Conservation (phyloP, 2,329 filamentous ascomycete species). For the Aureobasidium sp. region DNA sequence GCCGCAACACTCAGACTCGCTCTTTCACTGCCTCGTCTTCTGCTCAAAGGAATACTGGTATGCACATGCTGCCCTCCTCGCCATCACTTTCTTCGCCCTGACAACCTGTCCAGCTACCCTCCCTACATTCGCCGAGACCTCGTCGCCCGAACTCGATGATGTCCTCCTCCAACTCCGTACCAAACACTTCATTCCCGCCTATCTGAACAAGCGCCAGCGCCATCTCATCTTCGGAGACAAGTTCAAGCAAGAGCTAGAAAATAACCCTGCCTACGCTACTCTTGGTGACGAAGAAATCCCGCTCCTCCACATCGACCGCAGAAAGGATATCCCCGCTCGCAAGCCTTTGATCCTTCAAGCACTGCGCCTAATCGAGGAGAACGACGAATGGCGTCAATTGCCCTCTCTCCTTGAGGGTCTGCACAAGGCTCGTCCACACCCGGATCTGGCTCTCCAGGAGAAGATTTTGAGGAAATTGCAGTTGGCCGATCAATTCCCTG, state of each 20-base stretch:
- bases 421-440: slow-evolving; percentile 17
- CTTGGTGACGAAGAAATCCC: slow-evolving; percentile 32
- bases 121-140: slow-evolving; percentile 33
- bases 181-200: slow-evolving; percentile 36
- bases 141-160: slow-evolving; percentile 31
- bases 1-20: slow-evolving; percentile 8
- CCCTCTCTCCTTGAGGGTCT: slow-evolving; percentile 25
- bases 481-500: slow-evolving; percentile 20
- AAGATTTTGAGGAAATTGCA: slow-evolving; percentile 27
- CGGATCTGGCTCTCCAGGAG: slow-evolving; percentile 19
- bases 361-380: slow-evolving; percentile 21
- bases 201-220: slow-evolving; percentile 33
- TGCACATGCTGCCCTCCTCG: not conserved
- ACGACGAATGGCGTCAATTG: slow-evolving; percentile 28
- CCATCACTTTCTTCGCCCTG: not conserved
- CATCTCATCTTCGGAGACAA: slow-evolving; percentile 34
- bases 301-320: slow-evolving; percentile 25
- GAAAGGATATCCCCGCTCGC: slow-evolving; percentile 23
- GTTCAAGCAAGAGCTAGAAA: slow-evolving; percentile 32
- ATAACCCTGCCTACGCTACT: slow-evolving; percentile 33
- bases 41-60: slow-evolving; percentile 5
- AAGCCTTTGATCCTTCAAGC: slow-evolving; percentile 21
- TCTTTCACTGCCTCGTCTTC: slow-evolving; percentile 7
- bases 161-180: slow-evolving; percentile 33
- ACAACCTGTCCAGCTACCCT: slow-evolving; percentile 24